Conservation (phyloP, 1,284 basidiomycete species). For the Ceratobasidium sp. region DNA sequence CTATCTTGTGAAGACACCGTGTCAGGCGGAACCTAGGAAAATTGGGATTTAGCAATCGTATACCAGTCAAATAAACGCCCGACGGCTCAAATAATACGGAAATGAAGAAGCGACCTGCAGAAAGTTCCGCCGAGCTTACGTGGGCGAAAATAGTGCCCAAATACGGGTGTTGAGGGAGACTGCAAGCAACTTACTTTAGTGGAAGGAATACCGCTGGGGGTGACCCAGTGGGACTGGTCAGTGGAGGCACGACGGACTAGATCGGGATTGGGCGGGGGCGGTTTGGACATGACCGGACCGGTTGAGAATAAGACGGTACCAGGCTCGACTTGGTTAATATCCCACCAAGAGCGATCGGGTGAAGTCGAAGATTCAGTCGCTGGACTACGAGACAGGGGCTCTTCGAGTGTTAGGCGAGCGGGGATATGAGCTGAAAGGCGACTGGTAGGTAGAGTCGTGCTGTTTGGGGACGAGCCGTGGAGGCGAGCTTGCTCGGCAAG, state of each 20-base stretch:
- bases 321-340: slow-evolving; percentile 11
- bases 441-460: not conserved
- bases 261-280: slow-evolving; percentile 20
- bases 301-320: slow-evolving; percentile 32
- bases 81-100: not conserved
- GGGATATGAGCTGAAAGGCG: slow-evolving; percentile 10
- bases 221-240: slow-evolving; percentile 8
- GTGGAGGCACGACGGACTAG: not conserved
- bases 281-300: slow-evolving; percentile 28
- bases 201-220: slow-evolving; percentile 12
- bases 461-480: slow-evolving; percentile 8
- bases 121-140: slow-evolving; percentile 7
- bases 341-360: slow-evolving; percentile 16
- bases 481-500: slow-evolving; percentile 17
- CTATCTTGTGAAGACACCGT: not conserved
- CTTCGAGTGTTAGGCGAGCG: not conserved
- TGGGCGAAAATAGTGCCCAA: not conserved
- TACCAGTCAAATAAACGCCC: not conserved
- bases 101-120: slow-evolving; percentile 6
- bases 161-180: not conserved
- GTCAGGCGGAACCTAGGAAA: slow-evolving; percentile 21
- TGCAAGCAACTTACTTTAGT: not conserved
- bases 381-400: not conserved
- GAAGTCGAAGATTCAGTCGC: slow-evolving; percentile 9
- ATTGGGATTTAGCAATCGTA: slow-evolving; percentile 13